Conservation (phyloP, 768 basidiomycete genomes). For the Podaxis sp. region DNA sequence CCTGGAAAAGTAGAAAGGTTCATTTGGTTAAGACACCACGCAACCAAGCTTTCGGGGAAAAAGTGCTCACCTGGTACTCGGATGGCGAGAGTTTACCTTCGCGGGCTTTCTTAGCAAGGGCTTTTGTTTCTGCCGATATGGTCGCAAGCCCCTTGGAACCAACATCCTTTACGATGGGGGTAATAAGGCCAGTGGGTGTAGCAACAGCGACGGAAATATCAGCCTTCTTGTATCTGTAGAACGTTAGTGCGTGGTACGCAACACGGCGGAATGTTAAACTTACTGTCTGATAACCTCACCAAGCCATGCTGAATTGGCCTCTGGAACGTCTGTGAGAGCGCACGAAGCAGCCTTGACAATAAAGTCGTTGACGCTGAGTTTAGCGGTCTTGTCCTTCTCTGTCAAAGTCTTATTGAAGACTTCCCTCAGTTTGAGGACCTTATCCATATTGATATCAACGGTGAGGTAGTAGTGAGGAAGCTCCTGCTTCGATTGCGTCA, state of each 20-base stretch:
- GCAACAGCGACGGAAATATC: slow-evolving; percentile 98
- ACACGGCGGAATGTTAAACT: slow-evolving; percentile 30
- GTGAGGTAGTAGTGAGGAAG: slow-evolving; percentile 98
- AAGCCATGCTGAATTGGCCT: slow-evolving; percentile 97
- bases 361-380: slow-evolving; percentile 98
- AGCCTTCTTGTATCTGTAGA: slow-evolving; percentile 84
- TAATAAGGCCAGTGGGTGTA: slow-evolving; percentile 93
- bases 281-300: slow-evolving; percentile 95
- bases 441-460: slow-evolving; percentile 94
- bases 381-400: slow-evolving; percentile 87
- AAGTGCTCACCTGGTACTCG: slow-evolving; percentile 82
- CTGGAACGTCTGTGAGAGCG: slow-evolving; percentile 92
- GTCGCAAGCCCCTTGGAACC: slow-evolving; percentile 90
- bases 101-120: slow-evolving; percentile 91
- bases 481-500: slow-evolving; percentile 91
- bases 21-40: background rate
- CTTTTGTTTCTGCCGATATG: slow-evolving; percentile 91
- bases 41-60: background rate
- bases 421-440: slow-evolving; percentile 88
- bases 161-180: slow-evolving; percentile 93
- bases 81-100: slow-evolving; percentile 94
- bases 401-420: slow-evolving; percentile 90
- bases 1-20: slow-evolving; percentile 42
- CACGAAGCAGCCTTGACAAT: slow-evolving; percentile 93
- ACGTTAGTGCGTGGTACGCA: slow-evolving; percentile 5